phyloP scores from a whole-genome alignment of 2,329 filamentous ascomycete genomes.

The Rachicladosporium sp. region DNA sequence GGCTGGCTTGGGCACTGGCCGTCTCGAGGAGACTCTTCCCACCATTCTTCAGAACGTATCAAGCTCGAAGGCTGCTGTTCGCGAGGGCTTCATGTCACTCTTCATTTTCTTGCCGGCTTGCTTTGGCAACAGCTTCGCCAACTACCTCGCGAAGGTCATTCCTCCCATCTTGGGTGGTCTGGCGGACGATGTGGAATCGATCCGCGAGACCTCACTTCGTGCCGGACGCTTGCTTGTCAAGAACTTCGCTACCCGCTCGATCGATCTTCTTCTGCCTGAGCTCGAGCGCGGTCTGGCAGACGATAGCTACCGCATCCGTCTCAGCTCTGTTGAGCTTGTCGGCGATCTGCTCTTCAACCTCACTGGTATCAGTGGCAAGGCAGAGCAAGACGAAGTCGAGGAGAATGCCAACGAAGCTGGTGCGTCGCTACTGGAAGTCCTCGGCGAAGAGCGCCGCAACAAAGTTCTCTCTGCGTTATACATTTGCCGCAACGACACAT shows the following conservation, averaged over 20 bases:
- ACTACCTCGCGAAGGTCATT: slow-evolving; percentile 90
- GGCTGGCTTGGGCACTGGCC: slow-evolving; percentile 80
- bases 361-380: slow-evolving; percentile 75
- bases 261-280: slow-evolving; percentile 86
- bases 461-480: slow-evolving; percentile 95
- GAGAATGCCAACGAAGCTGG: slow-evolving; percentile 76
- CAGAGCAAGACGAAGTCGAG: slow-evolving; percentile 65
- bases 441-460: slow-evolving; percentile 92
- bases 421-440: slow-evolving; percentile 81
- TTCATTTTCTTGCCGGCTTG: slow-evolving; percentile 99
- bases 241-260: slow-evolving; percentile 91
- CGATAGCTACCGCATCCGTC: slow-evolving; percentile 91
- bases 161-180: slow-evolving; percentile 87
- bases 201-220: slow-evolving; percentile 88
- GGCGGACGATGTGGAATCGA: slow-evolving; percentile 91
- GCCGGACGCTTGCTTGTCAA: slow-evolving; percentile 92
- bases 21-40: slow-evolving; percentile 88
- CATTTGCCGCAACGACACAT: slow-evolving; percentile 94
- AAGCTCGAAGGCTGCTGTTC: slow-evolving; percentile 76
- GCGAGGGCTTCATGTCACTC: slow-evolving; percentile 98
- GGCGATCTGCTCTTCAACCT: slow-evolving; percentile 96
- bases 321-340: slow-evolving; percentile 95
- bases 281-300: slow-evolving; percentile 94
- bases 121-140: slow-evolving; percentile 96
- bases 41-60: slow-evolving; percentile 94